Conservation (phyloP, 208 protist species). For the Trypanosoma platydactyli region DNA sequence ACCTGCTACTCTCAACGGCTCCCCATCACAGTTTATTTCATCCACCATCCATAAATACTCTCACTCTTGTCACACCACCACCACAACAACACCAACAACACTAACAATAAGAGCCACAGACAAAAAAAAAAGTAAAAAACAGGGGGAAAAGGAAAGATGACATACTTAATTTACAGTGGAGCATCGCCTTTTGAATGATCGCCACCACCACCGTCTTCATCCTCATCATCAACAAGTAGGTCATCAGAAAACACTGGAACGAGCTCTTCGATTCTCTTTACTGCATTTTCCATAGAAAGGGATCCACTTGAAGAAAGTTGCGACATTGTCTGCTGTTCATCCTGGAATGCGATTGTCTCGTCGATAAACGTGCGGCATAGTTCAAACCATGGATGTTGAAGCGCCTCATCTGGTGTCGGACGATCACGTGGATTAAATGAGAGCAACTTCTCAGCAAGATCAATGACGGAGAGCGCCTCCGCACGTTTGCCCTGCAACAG, state of each 20-base stretch:
- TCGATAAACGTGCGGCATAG: slow-evolving; percentile 77
- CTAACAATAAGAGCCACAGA: not conserved
- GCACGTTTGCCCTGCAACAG: slow-evolving; percentile 47
- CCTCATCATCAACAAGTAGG: slow-evolving; percentile 61
- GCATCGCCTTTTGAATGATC: not conserved
- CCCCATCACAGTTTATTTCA: no score
- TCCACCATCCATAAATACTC: no score
- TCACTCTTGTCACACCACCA: no score
- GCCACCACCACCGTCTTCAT: not conserved
- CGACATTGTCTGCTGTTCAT: slow-evolving; percentile 43
- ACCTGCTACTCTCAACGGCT: no score
- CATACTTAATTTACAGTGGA: no score
- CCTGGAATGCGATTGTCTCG: slow-evolving; percentile 66
- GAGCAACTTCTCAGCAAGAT: slow-evolving; percentile 75
- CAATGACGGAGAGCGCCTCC: slow-evolving; percentile 42
- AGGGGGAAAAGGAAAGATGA: not conserved
- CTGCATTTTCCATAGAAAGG: slow-evolving; percentile 50
- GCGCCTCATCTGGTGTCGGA: slow-evolving; percentile 76
- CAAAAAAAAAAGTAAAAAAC: slow-evolving; percentile 22
- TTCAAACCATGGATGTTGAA: slow-evolving; percentile 86
- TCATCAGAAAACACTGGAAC: slow-evolving; percentile 87
- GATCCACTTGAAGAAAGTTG: slow-evolving; percentile 57
- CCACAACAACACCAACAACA: not conserved
- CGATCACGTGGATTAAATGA: slow-evolving; percentile 80
- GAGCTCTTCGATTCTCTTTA: slow-evolving; percentile 70